phyloP scores from a whole-genome alignment of 352 stramenopile genomes.

The Globisporangium megalacanthum region DNA sequence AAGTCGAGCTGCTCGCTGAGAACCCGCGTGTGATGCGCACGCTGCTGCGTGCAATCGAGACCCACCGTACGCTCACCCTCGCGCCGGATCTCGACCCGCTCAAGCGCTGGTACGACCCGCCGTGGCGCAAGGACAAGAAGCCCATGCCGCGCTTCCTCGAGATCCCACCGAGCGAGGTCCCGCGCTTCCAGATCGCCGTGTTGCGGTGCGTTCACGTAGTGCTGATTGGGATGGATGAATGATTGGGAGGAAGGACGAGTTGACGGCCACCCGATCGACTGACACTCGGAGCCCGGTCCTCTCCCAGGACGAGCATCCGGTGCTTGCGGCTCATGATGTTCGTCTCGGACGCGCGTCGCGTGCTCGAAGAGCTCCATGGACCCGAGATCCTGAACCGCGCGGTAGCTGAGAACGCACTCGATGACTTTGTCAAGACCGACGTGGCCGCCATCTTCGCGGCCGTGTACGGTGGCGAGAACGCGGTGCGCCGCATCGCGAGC shows the following conservation, averaged over 20 bases:
- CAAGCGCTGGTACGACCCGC: constrained; percentile 48
- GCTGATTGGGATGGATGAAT: no score
- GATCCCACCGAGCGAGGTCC: constrained; percentile 36
- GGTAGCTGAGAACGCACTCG: constrained; percentile 52
- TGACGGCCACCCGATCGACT: not conserved
- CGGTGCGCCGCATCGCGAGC: constrained; percentile 55
- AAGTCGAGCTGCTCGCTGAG: constrained; percentile 64
- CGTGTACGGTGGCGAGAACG: constrained; percentile 64
- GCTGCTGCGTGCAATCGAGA: constrained; percentile 37
- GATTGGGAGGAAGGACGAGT: no score
- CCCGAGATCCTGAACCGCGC: constrained; percentile 46
- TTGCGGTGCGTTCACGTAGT: constrained; percentile 22
- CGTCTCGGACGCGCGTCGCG: constrained; percentile 36
- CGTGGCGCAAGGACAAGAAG: constrained; percentile 33
- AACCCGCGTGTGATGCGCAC: constrained; percentile 39
- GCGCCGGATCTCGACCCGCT: constrained; percentile 53
- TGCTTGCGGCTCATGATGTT: constrained; percentile 64
- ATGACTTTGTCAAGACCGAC: constrained; percentile 69
- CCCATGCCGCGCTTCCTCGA: constrained; percentile 45
- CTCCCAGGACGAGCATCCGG: constrained; percentile 32
- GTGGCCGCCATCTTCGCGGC: constrained; percentile 69
- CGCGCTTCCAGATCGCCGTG: constrained; percentile 46
- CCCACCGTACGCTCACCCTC: constrained; percentile 32
- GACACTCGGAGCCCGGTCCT: not conserved
- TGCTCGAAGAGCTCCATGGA: constrained; percentile 33